Percentiles rank a stretch among this genome's conserved stretches.
Evolutionary conservation across 2,329 filamentous ascomycete genomes (phyloP).

Genomic region (Cytospora piceae): DNA sequence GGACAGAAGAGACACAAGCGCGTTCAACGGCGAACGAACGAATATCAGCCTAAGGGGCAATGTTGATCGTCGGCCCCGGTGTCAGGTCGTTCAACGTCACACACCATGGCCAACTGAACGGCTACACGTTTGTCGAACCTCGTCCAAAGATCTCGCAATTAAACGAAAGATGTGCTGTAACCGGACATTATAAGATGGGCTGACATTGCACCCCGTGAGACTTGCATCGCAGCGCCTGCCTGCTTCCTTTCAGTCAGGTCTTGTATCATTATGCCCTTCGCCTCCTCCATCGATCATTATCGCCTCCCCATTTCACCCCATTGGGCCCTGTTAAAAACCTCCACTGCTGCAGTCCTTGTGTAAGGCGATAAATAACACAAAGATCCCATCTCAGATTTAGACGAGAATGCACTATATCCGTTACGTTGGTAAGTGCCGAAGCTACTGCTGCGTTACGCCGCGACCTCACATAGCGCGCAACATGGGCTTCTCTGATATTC

Average conservation of each 20-base stretch:
- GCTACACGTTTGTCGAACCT: slow-evolving; percentile 23
- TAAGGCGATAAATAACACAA: slow-evolving; percentile 23
- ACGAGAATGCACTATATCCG: slow-evolving; percentile 32
- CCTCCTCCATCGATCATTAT: not conserved
- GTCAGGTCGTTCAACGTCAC: slow-evolving; percentile 25
- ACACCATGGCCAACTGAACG: not conserved
- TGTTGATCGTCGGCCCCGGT: slow-evolving; percentile 27
- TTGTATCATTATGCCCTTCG: slow-evolving; percentile 16
- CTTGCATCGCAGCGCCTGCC: slow-evolving; percentile 22
- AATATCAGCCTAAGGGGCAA: slow-evolving; percentile 19
- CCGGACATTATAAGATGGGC: slow-evolving; percentile 28
- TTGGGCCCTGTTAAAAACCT: not conserved
- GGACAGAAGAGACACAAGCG: slow-evolving; percentile 14
- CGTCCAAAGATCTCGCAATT: slow-evolving; percentile 30
- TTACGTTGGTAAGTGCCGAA: slow-evolving; percentile 29
- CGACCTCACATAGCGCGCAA: slow-evolving; percentile 30
- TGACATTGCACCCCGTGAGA: slow-evolving; percentile 21
- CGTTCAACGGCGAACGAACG: slow-evolving; percentile 13
- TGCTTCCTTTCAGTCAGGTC: slow-evolving; percentile 20
- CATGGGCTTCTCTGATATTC: slow-evolving; percentile 28
- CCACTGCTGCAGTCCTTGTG: slow-evolving; percentile 12
- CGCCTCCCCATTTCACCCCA: slow-evolving; percentile 4
- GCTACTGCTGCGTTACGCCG: slow-evolving; percentile 29
- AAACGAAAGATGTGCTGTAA: slow-evolving; percentile 28
- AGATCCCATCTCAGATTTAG: slow-evolving; percentile 31